These are phyloP conservation scores for Euryodendron excelsum DNA, from an alignment of 148 eudicot species.

Conservation along the genomic window DNA sequence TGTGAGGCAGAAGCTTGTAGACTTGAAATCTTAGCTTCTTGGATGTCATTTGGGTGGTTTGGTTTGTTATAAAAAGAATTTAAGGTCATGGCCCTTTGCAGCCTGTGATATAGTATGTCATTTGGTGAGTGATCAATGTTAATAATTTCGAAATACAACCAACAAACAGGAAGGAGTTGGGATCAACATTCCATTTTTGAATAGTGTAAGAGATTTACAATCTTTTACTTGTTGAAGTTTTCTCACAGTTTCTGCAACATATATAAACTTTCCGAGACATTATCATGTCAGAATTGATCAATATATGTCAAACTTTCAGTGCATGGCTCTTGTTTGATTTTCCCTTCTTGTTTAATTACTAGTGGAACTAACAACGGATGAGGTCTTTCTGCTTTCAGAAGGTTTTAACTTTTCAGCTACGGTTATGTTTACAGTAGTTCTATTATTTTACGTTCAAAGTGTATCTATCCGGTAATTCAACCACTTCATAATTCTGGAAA, in stretches of 20 bases:
- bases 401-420: not conserved
- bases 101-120: not conserved
- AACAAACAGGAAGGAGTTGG: not conserved
- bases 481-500: too few species aligned
- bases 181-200: not conserved
- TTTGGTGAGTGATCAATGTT: not conserved
- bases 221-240: not conserved
- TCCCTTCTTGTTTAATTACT: not conserved
- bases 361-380: not conserved
- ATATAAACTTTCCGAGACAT: not conserved
- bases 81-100: not conserved
- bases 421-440: too few species aligned
- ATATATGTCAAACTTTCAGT: too few species aligned
- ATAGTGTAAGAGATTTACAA: not conserved
- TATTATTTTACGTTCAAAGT: too few species aligned
- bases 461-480: too few species aligned
- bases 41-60: not conserved
- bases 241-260: not conserved
- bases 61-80: not conserved
- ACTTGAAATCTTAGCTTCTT: slow-evolving; percentile 59
- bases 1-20: slow-evolving; percentile 65
- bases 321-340: not conserved
- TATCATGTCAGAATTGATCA: not conserved
- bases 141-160: not conserved
- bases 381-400: not conserved